These are phyloP conservation scores for Fusarium pininemorale DNA, from an alignment of 2,329 filamentous ascomycete genomes.

Conservation along the genomic window DNA sequence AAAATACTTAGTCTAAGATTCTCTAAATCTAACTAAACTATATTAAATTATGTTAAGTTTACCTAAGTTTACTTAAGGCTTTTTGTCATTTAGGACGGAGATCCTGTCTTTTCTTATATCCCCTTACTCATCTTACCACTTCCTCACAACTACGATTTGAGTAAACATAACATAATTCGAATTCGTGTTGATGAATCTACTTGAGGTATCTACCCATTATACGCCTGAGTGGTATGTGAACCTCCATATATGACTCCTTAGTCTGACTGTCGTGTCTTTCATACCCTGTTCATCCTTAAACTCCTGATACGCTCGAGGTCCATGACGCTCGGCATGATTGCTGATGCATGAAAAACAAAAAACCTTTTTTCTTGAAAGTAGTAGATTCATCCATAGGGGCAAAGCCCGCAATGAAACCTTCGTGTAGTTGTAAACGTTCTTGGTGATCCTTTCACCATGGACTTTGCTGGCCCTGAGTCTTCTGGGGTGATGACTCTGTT, in stretches of 20 bases:
- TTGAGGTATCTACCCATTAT: constrained; percentile 32
- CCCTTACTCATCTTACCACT: not conserved
- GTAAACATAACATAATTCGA: not conserved
- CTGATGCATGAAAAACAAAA: not conserved
- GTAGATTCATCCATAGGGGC: not conserved
- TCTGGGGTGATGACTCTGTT: constrained; percentile 8
- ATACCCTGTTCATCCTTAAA: constrained; percentile 20
- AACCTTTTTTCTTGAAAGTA: too few relatives aligned
- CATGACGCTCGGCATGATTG: not conserved
- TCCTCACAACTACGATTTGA: not conserved
- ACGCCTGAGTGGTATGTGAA: constrained; percentile 19
- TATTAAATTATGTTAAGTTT: too few relatives aligned
- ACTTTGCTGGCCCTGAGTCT: constrained; percentile 38
- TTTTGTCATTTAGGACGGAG: not conserved
- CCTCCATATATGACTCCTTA: not conserved
- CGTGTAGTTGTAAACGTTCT: not conserved
- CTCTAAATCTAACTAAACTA: too few relatives aligned
- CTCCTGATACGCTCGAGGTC: constrained; percentile 13
- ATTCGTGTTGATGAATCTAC: constrained; percentile 16
- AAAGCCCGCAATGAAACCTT: not conserved
- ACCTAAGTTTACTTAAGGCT: not conserved
- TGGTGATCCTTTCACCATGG: constrained; percentile 36
- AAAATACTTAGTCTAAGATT: too few relatives aligned
- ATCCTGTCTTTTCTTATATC: not conserved
- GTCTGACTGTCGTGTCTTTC: constrained; percentile 13